A percentile compares a stretch with the other conserved stretches of the same genome.
Conservation (phyloP, 768 basidiomycete genomes). For the Russula emetica region DNA sequence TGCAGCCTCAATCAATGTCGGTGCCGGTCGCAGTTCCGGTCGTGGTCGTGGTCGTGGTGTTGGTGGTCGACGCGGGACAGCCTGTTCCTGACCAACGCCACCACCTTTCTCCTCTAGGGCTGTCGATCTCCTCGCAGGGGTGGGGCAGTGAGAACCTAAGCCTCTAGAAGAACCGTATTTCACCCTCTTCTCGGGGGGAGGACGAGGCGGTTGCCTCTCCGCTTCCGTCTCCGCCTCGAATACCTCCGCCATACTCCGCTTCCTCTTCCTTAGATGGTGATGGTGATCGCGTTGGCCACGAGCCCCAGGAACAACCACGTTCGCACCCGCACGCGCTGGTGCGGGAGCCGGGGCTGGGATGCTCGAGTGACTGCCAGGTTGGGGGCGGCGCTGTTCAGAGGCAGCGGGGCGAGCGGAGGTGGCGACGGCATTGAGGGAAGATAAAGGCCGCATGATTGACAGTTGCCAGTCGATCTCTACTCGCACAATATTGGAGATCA, state of each 20-base stretch:
- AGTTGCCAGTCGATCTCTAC: constrained; percentile 22
- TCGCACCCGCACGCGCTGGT: neutral
- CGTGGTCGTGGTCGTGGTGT: neutral
- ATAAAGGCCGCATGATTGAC: constrained; percentile 1
- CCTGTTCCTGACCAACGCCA: neutral
- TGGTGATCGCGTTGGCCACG: neutral
- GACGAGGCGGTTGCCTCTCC: too few relatives aligned
- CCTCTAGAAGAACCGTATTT: neutral
- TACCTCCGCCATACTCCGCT: neutral
- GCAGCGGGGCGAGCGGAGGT: neutral
- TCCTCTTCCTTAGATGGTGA: neutral
- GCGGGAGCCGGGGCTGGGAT: neutral
- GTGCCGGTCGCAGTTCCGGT: neutral
- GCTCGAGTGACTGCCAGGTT: neutral
- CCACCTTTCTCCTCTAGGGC: neutral
- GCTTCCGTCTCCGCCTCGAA: too few relatives aligned
- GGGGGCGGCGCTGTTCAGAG: neutral
- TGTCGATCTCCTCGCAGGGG: neutral
- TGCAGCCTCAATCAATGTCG: neutral
- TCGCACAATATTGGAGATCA: constrained; percentile 5
- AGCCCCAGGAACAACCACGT: neutral
- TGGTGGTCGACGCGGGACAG: neutral
- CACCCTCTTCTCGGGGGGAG: neutral
- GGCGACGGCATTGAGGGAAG: neutral
- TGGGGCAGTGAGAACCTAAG: neutral